Percentiles rank a stretch among this genome's conserved stretches.
These are phyloP conservation scores for Fusarium verrucosum DNA, from an alignment of 2,329 filamentous ascomycete genomes.

Conservation along the genomic window DNA sequence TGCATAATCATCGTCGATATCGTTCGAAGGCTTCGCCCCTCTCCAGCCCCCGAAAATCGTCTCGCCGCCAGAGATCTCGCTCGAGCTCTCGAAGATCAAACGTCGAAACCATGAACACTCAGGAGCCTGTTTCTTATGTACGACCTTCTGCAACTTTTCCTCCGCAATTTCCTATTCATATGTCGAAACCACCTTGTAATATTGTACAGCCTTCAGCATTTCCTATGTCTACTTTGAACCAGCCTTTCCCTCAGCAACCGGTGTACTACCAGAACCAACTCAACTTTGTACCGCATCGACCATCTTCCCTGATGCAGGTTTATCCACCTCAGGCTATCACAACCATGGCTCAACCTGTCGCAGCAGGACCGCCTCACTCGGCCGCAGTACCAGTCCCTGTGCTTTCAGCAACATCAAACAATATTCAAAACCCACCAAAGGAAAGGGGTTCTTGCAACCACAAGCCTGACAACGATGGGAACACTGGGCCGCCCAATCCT, in stretches of 20 bases:
- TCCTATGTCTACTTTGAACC: conserved; percentile 23
- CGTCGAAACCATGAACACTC: conserved; percentile 1
- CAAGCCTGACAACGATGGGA: not conserved
- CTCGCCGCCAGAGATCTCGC: conserved; percentile 3
- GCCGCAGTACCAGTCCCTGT: not conserved
- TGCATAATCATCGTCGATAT: not conserved
- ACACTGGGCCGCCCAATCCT: not conserved
- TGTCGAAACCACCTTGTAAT: conserved; percentile 30
- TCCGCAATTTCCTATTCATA: conserved; percentile 21
- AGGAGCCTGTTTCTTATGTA: conserved; percentile 29
- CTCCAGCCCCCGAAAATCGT: conserved; percentile 8
- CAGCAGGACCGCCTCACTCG: not conserved
- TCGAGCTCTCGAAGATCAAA: conserved; percentile 24
- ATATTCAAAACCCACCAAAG: not conserved
- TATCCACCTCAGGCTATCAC: conserved; percentile 22
- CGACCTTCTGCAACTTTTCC: conserved; percentile 36
- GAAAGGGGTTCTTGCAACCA: not conserved
- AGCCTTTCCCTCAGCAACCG: conserved; percentile 30
- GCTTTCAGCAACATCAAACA: not conserved
- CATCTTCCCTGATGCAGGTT: conserved; percentile 11
- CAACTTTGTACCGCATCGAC: conserved; percentile 25
- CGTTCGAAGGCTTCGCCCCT: conserved; percentile 6
- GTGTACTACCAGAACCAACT: conserved; percentile 37
- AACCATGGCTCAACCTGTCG: not conserved
- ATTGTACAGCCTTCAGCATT: conserved; percentile 26